phyloP scores from a whole-genome alignment of 2,329 filamentous ascomycete species.

The Epichloe coenophiala region DNA sequence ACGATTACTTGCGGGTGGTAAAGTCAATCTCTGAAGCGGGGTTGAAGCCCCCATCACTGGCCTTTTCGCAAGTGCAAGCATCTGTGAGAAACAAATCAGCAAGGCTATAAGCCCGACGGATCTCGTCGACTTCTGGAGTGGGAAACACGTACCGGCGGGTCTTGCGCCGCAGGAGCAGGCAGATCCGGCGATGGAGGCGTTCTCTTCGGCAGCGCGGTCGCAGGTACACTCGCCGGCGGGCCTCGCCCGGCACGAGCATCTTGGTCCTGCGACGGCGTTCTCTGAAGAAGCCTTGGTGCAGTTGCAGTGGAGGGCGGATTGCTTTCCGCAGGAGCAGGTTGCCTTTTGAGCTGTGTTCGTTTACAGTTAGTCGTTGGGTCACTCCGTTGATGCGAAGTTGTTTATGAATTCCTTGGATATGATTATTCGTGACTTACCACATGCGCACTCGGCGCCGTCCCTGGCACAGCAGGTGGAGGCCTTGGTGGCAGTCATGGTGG shows the following conservation, averaged over 20 bases:
- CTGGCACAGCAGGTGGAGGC: conserved; percentile 44
- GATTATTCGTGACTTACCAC: conserved; percentile 31
- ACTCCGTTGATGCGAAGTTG: too few species aligned
- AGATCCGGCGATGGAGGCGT: conserved; percentile 42
- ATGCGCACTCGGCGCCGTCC: conserved; percentile 38
- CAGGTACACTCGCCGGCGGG: conserved; percentile 74
- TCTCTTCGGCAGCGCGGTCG: conserved; percentile 57
- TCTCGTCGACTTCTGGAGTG: background rate
- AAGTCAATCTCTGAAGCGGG: conserved; percentile 70
- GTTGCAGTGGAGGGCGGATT: conserved; percentile 73
- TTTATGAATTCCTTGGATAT: background rate
- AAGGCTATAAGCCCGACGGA: background rate
- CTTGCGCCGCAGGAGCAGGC: conserved; percentile 69
- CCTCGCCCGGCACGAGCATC: conserved; percentile 74
- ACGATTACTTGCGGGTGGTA: conserved; percentile 49
- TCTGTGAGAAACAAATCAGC: conserved; percentile 24
- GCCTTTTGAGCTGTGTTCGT: conserved; percentile 40
- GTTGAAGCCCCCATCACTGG: conserved; percentile 45
- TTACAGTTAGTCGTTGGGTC: background rate
- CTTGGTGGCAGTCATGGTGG: conserved; percentile 23
- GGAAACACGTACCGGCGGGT: conserved; percentile 43
- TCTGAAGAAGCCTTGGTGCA: conserved; percentile 66
- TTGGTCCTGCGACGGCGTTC: conserved; percentile 58
- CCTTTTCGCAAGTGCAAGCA: conserved; percentile 75
- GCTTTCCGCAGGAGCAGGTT: conserved; percentile 80